phyloP scores from a whole-genome alignment of 129 eudicot genomes.

The Smallanthus sonchifolius region DNA sequence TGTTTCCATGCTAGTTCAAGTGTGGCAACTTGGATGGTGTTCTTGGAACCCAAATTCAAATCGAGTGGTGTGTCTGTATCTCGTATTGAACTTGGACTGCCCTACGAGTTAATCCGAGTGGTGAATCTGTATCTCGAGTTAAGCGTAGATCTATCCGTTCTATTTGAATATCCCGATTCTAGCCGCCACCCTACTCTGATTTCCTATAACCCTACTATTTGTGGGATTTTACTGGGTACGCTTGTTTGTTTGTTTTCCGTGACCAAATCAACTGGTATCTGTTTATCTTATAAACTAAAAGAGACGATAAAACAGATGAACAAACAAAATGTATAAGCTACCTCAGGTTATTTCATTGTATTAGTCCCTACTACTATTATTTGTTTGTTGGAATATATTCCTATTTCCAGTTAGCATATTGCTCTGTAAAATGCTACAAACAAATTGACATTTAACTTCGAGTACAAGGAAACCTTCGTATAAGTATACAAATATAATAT shows the following conservation, averaged over 20 bases:
- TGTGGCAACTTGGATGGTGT: too few species aligned
- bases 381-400: background rate
- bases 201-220: too few species aligned
- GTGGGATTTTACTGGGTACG: background rate
- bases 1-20: too few species aligned
- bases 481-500: background rate
- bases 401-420: background rate
- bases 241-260: too few species aligned
- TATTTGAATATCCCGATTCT: too few species aligned
- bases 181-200: too few species aligned
- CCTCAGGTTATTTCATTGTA: background rate
- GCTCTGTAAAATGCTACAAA: background rate
- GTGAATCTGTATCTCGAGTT: too few species aligned
- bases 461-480: background rate
- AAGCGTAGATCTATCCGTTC: too few species aligned
- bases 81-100: too few species aligned
- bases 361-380: background rate
- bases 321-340: background rate
- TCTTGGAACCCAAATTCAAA: too few species aligned
- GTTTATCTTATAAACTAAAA: background rate
- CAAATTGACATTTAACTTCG: background rate
- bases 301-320: background rate
- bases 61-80: too few species aligned
- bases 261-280: background rate
- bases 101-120: too few species aligned